Percentiles rank a stretch among this genome's conserved stretches.
Evolutionary conservation across 495 filamentous ascomycete species (phyloP).

Genomic region (Daldinia childiae): DNA sequence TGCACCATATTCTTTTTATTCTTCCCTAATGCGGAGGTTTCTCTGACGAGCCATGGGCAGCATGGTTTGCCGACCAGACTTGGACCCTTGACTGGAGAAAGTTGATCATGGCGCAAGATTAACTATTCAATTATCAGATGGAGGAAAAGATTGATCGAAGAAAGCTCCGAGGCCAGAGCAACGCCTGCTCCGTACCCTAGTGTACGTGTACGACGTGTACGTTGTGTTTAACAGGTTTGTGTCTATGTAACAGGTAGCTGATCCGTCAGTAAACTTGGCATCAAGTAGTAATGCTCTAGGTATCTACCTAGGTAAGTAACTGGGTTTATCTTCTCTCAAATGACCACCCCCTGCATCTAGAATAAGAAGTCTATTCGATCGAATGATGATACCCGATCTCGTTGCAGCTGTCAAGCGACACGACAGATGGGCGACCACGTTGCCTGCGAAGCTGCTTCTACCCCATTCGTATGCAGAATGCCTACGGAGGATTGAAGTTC

Average conservation of each 20-base stretch:
- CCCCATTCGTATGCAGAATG: conserved; percentile 16
- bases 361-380: conserved; percentile 13
- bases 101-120: conserved; percentile 41
- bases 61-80: conserved; percentile 11
- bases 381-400: conserved; percentile 21
- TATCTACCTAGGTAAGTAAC: conserved; percentile 10
- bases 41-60: conserved; percentile 33
- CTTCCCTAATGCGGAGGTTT: conserved; percentile 34
- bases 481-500: conserved; percentile 13
- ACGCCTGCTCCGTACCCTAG: conserved; percentile 15
- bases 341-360: conserved; percentile 23
- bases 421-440: conserved; percentile 42
- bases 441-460: conserved; percentile 18
- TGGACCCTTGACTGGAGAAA: conserved; percentile 20
- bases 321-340: conserved; percentile 4
- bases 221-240: neutral
- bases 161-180: conserved; percentile 29
- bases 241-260: neutral
- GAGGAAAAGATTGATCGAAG: conserved; percentile 35
- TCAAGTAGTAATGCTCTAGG: neutral
- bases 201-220: conserved; percentile 5
- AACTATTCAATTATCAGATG: conserved; percentile 29
- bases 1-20: conserved; percentile 31
- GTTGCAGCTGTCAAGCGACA: conserved; percentile 32
- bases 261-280: conserved; percentile 13